Base-by-base conservation (phyloP, 2,329 filamentous ascomycete species). In the Claviceps africana region DNA sequence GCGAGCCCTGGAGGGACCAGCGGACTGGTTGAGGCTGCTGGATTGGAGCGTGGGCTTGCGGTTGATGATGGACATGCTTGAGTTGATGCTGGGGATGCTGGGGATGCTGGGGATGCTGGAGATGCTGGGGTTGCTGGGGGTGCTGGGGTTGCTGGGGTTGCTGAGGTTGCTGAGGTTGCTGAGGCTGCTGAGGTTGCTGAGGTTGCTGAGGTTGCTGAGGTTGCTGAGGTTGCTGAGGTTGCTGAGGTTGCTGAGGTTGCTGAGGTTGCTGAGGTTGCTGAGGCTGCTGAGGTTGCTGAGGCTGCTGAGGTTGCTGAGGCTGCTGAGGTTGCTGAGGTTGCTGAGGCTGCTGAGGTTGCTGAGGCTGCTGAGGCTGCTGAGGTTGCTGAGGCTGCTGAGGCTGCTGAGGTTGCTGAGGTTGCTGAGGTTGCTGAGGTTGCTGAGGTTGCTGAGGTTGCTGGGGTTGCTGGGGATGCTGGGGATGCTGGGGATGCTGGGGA, bases 1-100 rank as follows among this genome's bases (percentile, higher is more conserved):
- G 56, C 17, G 64, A 56, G 53, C 62, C 57, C 53, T 67, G 64
- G 37, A 70, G 55, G 19, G 60, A 57, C 68, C 68, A 70, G 33
- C 54, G 53, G 25, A 59, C 49, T 10, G 48, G 43, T 22, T 53
- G 56, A 25, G 55, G 51, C 28, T 56, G 56, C 35, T 28, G 33
- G 9, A 28, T 28, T 25, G 21, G 22, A 45, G 30, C 17, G 15
- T 47, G 45, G 3, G 56, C 28, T 21, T 33, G n/a, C 40, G 50
- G 25, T 8, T 50, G 47, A 5, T 42, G 39, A 22, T 51, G 54
- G 8, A 45, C n/a, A n/a, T n/a, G n/a, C n/a, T n/a, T n/a, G n/a
- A n/a, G n/a, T n/a, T n/a, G n/a, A n/a, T n/a, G n/a, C n/a, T n/a
- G n/a, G n/a, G n/a, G n/a, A n/a, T n/a, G n/a, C n/a, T n/a, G n/a